Evolutionary conservation across 768 basidiomycete genomes (phyloP).

Genomic region (Kwoniella europaea): DNA sequence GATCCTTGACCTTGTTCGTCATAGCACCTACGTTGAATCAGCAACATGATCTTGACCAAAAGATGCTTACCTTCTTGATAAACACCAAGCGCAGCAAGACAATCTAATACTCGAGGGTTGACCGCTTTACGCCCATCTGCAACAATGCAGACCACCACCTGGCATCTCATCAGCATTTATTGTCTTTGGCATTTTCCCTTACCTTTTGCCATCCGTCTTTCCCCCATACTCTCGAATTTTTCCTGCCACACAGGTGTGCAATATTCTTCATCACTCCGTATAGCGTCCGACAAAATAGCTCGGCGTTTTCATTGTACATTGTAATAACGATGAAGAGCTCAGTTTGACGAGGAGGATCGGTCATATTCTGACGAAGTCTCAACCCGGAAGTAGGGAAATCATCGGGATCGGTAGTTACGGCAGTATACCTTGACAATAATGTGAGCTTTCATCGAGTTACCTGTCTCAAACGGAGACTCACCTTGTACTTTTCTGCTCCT

Average conservation of each 20-base stretch:
- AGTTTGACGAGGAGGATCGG: constrained; percentile 68
- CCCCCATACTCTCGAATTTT: constrained; percentile 91
- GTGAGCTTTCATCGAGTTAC: neutral
- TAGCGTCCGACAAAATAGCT: constrained; percentile 83
- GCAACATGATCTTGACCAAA: neutral
- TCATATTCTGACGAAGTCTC: constrained; percentile 80
- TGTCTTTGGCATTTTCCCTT: neutral
- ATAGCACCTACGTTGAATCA: constrained; percentile 58
- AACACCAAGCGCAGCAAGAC: constrained; percentile 57
- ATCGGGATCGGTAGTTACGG: constrained; percentile 91
- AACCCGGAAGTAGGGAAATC: constrained; percentile 82
- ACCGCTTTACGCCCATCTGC: constrained; percentile 84
- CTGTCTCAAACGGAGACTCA: constrained; percentile 13
- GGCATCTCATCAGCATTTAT: constrained; percentile 11
- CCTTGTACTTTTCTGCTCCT: constrained; percentile 49
- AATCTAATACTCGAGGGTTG: constrained; percentile 64
- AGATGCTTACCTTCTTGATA: constrained; percentile 54
- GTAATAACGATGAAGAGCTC: constrained; percentile 94
- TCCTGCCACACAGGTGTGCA: constrained; percentile 82
- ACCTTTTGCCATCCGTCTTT: constrained; percentile 96
- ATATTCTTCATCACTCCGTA: constrained; percentile 96
- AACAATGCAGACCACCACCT: constrained; percentile 87
- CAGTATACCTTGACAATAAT: constrained; percentile 82
- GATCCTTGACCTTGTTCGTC: constrained; percentile 72
- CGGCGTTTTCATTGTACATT: constrained; percentile 95